These are phyloP conservation scores for Teunomyces funiuensis DNA, from an alignment of 805 yeast species.

Conservation along the genomic window DNA sequence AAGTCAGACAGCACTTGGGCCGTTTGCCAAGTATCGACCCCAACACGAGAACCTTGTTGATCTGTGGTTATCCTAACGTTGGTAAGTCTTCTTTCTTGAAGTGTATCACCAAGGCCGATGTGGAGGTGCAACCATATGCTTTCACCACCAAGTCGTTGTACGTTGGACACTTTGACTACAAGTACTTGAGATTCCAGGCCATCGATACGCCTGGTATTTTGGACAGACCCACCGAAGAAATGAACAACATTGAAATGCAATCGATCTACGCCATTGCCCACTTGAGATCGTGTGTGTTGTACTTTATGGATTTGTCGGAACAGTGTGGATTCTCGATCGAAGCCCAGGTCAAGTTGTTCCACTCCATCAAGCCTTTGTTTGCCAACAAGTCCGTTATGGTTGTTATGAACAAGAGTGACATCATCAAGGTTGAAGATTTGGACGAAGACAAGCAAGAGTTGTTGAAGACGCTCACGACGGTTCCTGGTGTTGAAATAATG, in stretches of 20 bases:
- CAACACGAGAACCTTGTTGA: slow-evolving; percentile 93
- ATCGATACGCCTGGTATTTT: slow-evolving; percentile 98
- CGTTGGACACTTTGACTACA: slow-evolving; percentile 98
- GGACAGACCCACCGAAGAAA: slow-evolving; percentile 98
- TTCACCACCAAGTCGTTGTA: slow-evolving; percentile 96
- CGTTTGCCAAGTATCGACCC: slow-evolving; percentile 98
- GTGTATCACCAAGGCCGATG: slow-evolving; percentile 96
- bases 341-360: slow-evolving; percentile 95
- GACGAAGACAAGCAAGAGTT: slow-evolving; percentile 71
- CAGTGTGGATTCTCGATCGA: slow-evolving; percentile 98
- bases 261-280: slow-evolving; percentile 98
- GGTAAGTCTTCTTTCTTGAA: slow-evolving; percentile 95
- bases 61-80: slow-evolving; percentile 98
- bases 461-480: slow-evolving; percentile 60
- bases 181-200: slow-evolving; percentile 96
- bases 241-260: slow-evolving; percentile 99
- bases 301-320: slow-evolving; percentile 98
- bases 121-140: slow-evolving; percentile 98
- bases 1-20: slow-evolving; percentile 98
- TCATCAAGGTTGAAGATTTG: slow-evolving; percentile 81
- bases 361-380: slow-evolving; percentile 93
- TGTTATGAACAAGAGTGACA: slow-evolving; percentile 93
- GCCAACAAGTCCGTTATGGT: slow-evolving; percentile 96
- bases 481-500: slow-evolving; percentile 88
- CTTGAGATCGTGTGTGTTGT: slow-evolving; percentile 91